Conservation (phyloP, 768 basidiomycete species). For the Sutorius australiensis region DNA sequence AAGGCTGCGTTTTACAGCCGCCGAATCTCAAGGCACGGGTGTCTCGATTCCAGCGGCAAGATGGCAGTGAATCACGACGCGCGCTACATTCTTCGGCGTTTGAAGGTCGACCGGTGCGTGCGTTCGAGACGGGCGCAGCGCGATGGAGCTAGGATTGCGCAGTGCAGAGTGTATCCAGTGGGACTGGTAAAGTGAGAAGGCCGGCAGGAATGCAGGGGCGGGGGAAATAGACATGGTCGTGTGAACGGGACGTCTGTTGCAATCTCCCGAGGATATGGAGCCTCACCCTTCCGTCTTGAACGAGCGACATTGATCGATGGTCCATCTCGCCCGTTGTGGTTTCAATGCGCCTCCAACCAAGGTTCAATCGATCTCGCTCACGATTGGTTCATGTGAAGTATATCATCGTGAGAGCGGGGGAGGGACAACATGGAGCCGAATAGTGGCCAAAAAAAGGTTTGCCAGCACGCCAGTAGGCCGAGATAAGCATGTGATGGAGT, state of each 20-base stretch:
- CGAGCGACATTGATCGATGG: slow-evolving; percentile 8
- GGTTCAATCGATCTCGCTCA: slow-evolving; percentile 16
- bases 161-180: not conserved
- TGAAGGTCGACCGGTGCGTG: not conserved
- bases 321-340: not conserved
- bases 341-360: slow-evolving; percentile 4
- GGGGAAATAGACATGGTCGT: not conserved
- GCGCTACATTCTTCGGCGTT: too few relatives aligned
- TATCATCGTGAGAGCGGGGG: slow-evolving; percentile 13
- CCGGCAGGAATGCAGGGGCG: not conserved
- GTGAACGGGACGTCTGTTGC: not conserved
- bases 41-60: too few relatives aligned
- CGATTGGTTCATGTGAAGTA: slow-evolving; percentile 3
- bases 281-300: slow-evolving; percentile 4
- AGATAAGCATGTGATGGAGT: slow-evolving; percentile 10
- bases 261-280: not conserved
- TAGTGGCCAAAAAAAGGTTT: slow-evolving; percentile 3
- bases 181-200: not conserved
- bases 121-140: not conserved
- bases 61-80: too few relatives aligned
- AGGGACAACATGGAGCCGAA: slow-evolving; percentile 9
- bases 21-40: not conserved
- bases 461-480: not conserved
- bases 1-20: not conserved
- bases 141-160: not conserved